A percentile compares a stretch with the other conserved stretches of the same genome.
phyloP scores from a whole-genome alignment of 2,329 filamentous ascomycete genomes.

The Sphaerulina populicola region DNA sequence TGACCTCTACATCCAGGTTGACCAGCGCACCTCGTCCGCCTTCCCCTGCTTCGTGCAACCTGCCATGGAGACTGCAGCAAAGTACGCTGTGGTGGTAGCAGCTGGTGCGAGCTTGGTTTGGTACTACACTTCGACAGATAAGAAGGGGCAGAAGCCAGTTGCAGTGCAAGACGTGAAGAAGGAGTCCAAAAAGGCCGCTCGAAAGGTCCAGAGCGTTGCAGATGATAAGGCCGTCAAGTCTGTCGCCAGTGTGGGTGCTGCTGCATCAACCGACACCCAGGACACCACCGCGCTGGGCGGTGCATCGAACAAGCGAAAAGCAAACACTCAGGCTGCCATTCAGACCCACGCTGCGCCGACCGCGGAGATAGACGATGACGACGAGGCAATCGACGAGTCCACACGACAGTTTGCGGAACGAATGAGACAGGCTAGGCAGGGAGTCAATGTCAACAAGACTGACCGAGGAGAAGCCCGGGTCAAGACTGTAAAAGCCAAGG shows the following conservation, averaged over 20 bases:
- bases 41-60: neutral
- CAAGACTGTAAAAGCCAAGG: slow-evolving; percentile 44
- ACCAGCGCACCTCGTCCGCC: neutral
- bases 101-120: slow-evolving; percentile 3
- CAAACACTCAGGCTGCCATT: slow-evolving; percentile 18
- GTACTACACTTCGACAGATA: slow-evolving; percentile 13
- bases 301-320: slow-evolving; percentile 31
- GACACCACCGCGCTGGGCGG: slow-evolving; percentile 6
- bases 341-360: slow-evolving; percentile 21
- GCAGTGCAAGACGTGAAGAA: slow-evolving; percentile 7
- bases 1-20: neutral
- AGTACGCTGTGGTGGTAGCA: slow-evolving; percentile 6
- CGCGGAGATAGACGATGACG: slow-evolving; percentile 35
- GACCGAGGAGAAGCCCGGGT: slow-evolving; percentile 40
- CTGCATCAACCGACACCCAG: neutral
- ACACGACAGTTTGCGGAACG: slow-evolving; percentile 70
- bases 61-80: slow-evolving; percentile 6
- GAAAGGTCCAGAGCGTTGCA: slow-evolving; percentile 7
- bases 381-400: slow-evolving; percentile 55
- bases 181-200: slow-evolving; percentile 9
- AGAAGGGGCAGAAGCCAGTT: slow-evolving; percentile 8
- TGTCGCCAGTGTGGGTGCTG: neutral
- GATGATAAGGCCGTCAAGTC: slow-evolving; percentile 9
- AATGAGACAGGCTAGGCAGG: slow-evolving; percentile 62
- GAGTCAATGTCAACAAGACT: slow-evolving; percentile 58